Evolutionary conservation across 768 basidiomycete genomes (phyloP).

Genomic region (Lactarius hengduanensis): DNA sequence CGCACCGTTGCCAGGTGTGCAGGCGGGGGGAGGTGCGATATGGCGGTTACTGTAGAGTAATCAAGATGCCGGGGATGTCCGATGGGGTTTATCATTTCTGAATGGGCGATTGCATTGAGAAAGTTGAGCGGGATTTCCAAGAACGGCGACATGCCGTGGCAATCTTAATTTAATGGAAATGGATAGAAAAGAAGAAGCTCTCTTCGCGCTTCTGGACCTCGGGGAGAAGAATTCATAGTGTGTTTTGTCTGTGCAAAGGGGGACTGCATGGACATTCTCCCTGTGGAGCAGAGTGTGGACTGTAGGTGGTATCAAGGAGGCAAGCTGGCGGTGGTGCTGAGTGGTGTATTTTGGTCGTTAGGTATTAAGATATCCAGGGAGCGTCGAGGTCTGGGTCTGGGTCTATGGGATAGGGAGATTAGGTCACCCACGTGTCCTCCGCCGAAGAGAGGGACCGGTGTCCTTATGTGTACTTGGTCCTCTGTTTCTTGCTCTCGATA

Average conservation of each 20-base stretch:
- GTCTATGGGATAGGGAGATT: background rate
- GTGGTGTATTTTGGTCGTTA: background rate
- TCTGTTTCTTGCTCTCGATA: constrained; percentile 22
- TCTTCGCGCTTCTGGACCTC: background rate
- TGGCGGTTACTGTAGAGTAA: background rate
- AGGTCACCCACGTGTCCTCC: background rate
- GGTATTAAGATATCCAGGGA: background rate
- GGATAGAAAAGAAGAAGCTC: no score
- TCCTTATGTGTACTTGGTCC: constrained; percentile 4
- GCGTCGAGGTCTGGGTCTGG: background rate
- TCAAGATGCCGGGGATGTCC: background rate
- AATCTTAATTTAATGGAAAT: background rate
- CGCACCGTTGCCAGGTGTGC: background rate
- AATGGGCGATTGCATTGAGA: background rate
- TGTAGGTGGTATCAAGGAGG: background rate
- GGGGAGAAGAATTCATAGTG: background rate
- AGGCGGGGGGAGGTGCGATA: background rate
- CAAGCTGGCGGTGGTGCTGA: background rate
- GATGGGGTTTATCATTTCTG: background rate
- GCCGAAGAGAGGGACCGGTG: background rate
- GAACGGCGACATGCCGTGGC: background rate
- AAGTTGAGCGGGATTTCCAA: background rate
- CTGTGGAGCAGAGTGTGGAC: background rate
- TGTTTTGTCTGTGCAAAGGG: background rate
- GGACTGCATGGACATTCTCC: background rate